Evolutionary conservation across 129 eudicot species (phyloP).

Genomic region (Glebionis coronaria): DNA sequence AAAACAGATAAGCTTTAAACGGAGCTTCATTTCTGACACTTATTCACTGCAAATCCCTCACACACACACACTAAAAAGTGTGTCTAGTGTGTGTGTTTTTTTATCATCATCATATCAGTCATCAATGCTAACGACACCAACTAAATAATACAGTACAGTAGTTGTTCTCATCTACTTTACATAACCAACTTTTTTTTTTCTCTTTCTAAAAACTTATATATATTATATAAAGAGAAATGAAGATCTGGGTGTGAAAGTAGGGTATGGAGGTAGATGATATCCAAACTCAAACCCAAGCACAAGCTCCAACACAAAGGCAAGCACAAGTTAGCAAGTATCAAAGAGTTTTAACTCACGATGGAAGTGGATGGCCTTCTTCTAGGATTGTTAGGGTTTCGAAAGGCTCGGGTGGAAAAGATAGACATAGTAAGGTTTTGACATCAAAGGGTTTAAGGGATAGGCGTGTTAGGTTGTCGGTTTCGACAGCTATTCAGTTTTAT

Average conservation of each 20-base stretch:
- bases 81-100: not conserved
- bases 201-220: conserved; percentile 20
- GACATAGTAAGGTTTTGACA: conserved; percentile 84
- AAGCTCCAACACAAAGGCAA: too few species aligned
- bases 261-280: conserved; percentile 79
- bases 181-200: conserved; percentile 8
- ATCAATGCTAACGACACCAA: conserved; percentile 56
- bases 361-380: conserved; percentile 62
- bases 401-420: conserved; percentile 81
- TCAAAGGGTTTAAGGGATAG: conserved; percentile 80
- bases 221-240: conserved; percentile 14
- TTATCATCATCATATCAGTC: conserved; percentile 31
- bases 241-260: conserved; percentile 43
- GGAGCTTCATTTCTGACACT: conserved; percentile 40
- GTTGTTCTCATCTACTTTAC: conserved; percentile 4
- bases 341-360: conserved; percentile 20
- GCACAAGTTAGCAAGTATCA: conserved; percentile 39
- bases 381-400: conserved; percentile 89
- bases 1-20: conserved; percentile 33
- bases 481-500: conserved; percentile 79
- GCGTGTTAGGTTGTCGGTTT: conserved; percentile 69
- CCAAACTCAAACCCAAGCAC: conserved; percentile 21
- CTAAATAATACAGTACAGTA: not conserved
- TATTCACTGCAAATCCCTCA: conserved; percentile 25
- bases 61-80: conserved; percentile 19